Evolutionary conservation across 2,329 filamentous ascomycete genomes (phyloP), one percentile per base, ranked within the genome.

Genomic region (Penicillium corylophilum): DNA sequence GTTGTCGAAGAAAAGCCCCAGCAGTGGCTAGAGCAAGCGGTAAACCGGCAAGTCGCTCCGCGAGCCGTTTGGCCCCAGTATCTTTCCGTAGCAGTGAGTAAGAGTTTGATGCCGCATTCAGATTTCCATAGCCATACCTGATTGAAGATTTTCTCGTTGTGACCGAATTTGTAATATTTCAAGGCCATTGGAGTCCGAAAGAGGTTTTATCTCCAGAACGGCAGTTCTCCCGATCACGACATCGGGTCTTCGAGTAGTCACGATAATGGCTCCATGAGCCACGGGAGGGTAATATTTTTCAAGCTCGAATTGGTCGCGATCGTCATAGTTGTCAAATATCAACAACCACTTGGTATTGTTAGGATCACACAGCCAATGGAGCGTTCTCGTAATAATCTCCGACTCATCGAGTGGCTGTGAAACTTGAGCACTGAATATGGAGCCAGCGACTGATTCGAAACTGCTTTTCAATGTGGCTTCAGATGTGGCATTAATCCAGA

Each of bases 311-410:
- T 46, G 36, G 18, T 47, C 26, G 4, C 52, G 53, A 8, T 62
- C 54, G 23, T 65, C 59, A 44, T 59, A 53, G 23, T 61, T 63
- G 26, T 65, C 62, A 48, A 57, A 56, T 2, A 65, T 60, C 13
- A 65, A 44, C 1, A 65, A 53, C 61, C 60, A 64, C 39, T 44
- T 24, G 12, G 44, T 55, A 42, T 65, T 65, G 10, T 46, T 46
- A 7, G 35, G 3, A 5, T 49, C 36, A 12, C 29, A 56, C n/a
- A 64, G 48, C 62, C 60, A 65, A 2, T 36, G 33, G 4, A 48
- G 40, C 15, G 45, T 16, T 41, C 24, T 45, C 41, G 16, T 15
- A 4, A 41, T 24, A 10, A 44, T 52, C 4, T 35, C 23, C 22
- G 26, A 33, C 13, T 7, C 24, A 3, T 52, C 39, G 2, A 31